phyloP scores from a whole-genome alignment of 2,329 filamentous ascomycete genomes.

The Lecanoromycetidae sp. region DNA sequence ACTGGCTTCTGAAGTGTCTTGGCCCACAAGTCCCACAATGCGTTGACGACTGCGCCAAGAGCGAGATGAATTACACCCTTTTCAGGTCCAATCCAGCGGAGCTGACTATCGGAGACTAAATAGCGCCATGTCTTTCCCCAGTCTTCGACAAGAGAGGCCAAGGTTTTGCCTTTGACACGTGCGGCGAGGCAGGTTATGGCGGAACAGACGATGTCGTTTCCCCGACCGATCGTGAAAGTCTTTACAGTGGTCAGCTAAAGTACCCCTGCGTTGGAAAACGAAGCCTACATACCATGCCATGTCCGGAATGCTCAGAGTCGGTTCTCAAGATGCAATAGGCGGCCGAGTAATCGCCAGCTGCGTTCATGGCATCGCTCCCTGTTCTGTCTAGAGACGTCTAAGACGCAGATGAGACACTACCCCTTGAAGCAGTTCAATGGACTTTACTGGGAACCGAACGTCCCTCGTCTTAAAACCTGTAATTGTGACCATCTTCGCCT shows the following conservation, averaged over 20 bases:
- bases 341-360: slow-evolving; percentile 79
- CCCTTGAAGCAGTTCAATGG: slow-evolving; percentile 3
- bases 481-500: too few species aligned
- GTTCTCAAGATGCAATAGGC: slow-evolving; percentile 91
- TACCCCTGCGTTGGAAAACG: background rate
- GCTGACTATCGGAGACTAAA: slow-evolving; percentile 79
- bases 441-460: slow-evolving; percentile 55
- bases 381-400: slow-evolving; percentile 87
- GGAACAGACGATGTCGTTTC: slow-evolving; percentile 82
- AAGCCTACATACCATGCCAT: slow-evolving; percentile 71
- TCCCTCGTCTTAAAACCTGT: slow-evolving; percentile 60
- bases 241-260: slow-evolving; percentile 11
- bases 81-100: slow-evolving; percentile 88
- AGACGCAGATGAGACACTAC: slow-evolving; percentile 9
- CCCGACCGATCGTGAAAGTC: slow-evolving; percentile 47
- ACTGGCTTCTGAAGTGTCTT: slow-evolving; percentile 77
- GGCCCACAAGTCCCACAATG: slow-evolving; percentile 91
- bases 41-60: slow-evolving; percentile 78
- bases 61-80: slow-evolving; percentile 92
- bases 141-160: slow-evolving; percentile 68
- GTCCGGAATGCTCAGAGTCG: slow-evolving; percentile 56
- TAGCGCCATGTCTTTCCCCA: slow-evolving; percentile 83
- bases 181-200: slow-evolving; percentile 69
- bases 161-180: slow-evolving; percentile 61
- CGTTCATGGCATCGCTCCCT: slow-evolving; percentile 95